Conservation (phyloP, 805 yeast species). For the Pichia ethanolica region DNA sequence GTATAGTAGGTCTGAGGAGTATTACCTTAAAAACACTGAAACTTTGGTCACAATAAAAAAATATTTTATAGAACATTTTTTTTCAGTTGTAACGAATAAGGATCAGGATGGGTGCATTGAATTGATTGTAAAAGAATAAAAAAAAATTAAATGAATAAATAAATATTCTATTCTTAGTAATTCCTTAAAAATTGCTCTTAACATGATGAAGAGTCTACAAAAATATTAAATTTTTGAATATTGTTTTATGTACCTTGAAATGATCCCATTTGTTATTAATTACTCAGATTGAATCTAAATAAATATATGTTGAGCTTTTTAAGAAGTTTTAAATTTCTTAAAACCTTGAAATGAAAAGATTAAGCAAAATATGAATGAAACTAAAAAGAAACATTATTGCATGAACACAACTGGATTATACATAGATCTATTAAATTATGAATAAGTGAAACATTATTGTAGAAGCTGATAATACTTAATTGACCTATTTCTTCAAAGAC, state of each 20-base stretch:
- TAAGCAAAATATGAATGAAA: too few relatives aligned
- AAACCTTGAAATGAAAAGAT: too few relatives aligned
- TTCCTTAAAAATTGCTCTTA: background rate
- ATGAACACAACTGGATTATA: background rate
- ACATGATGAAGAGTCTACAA: conserved; percentile 6
- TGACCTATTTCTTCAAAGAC: background rate
- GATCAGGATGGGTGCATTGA: conserved; percentile 9
- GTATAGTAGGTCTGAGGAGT: conserved; percentile 2
- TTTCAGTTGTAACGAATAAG: background rate
- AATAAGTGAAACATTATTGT: background rate
- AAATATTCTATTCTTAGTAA: background rate
- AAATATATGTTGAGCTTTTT: background rate
- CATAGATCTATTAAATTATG: background rate
- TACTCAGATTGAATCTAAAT: too few relatives aligned
- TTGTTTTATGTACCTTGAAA: conserved; percentile 7
- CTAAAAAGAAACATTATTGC: background rate
- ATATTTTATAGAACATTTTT: too few relatives aligned
- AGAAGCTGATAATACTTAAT: background rate
- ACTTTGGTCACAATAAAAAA: background rate
- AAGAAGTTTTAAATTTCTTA: background rate
- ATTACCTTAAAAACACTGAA: conserved; percentile 2
- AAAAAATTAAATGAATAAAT: background rate
- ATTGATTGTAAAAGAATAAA: background rate
- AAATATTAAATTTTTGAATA: background rate
- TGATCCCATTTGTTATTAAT: background rate